These are phyloP conservation scores for Chlamydomonas sphaeroides DNA, from an alignment of 139 green algal genomes.

Conservation along the genomic window DNA sequence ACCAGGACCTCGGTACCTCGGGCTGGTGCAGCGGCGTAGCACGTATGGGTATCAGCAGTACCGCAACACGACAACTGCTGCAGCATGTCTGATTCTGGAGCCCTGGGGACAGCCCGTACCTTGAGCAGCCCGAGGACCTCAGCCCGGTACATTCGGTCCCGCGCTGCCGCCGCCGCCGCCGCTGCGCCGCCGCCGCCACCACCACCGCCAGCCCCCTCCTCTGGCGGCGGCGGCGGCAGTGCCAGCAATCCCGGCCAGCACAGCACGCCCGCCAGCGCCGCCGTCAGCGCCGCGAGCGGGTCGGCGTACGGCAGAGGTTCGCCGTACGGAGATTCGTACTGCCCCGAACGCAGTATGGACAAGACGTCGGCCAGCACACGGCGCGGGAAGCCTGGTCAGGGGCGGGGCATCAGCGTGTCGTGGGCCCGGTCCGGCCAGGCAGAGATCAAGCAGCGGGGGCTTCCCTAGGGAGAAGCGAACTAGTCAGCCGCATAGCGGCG, in stretches of 20 bases:
- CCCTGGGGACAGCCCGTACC: not conserved
- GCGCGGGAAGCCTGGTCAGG: constrained; percentile 13
- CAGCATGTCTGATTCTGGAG: not conserved
- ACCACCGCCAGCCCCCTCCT: not conserved
- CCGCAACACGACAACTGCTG: not conserved
- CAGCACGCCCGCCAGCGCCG: constrained; percentile 5
- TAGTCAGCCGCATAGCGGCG: not conserved
- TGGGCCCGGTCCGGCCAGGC: too few species aligned
- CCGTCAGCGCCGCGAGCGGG: not conserved
- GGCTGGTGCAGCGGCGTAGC: too few species aligned
- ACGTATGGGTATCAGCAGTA: not conserved
- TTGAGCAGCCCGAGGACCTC: constrained; percentile 27
- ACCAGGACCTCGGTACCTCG: too few species aligned
- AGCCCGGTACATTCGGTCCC: not conserved
- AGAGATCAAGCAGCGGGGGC: not conserved
- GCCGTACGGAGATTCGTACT: constrained; percentile 18
- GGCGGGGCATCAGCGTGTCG: too few species aligned
- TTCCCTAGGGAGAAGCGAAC: not conserved
- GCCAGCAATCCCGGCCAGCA: constrained; percentile 31
- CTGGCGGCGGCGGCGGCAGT: not conserved
- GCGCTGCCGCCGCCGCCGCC: not conserved
- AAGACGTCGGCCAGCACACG: not conserved
- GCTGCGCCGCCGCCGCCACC: not conserved
- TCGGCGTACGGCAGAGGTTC: constrained; percentile 35
- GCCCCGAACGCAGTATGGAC: not conserved